phyloP scores from a whole-genome alignment of 768 basidiomycete species.

The Mycena amicta region DNA sequence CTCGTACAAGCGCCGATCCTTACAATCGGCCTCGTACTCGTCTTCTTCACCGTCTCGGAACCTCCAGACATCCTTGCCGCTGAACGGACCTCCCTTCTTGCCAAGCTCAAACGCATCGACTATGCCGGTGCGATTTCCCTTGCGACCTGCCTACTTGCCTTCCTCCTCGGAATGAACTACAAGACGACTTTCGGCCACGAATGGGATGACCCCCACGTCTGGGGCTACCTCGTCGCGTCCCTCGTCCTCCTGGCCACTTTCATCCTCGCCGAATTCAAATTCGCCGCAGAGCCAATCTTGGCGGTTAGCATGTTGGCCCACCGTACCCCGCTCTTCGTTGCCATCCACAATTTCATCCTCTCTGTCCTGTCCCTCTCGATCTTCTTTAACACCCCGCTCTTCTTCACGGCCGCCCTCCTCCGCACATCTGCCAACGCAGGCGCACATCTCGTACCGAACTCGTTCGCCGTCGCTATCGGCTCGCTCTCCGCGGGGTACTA shows the following conservation, averaged over 20 bases:
- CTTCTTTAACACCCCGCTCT: constrained; percentile 70
- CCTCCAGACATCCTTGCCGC: constrained; percentile 14
- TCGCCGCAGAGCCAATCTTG: constrained; percentile 66
- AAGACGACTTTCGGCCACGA: constrained; percentile 10
- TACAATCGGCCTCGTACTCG: constrained; percentile 1
- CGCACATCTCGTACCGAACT: constrained; percentile 69
- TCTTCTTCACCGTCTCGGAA: constrained; percentile 20
- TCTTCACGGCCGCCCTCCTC: constrained; percentile 62
- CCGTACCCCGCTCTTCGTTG: constrained; percentile 51
- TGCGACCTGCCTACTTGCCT: constrained; percentile 47
- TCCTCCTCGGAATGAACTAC: constrained; percentile 29
- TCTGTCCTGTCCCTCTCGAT: constrained; percentile 24
- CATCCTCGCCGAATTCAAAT: constrained; percentile 57
- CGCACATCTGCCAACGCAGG: constrained; percentile 56
- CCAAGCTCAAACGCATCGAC: constrained; percentile 61
- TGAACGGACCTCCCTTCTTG: constrained; percentile 1
- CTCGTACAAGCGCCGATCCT: constrained; percentile 47
- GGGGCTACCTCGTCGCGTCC: constrained; percentile 43
- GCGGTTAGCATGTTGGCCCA: constrained; percentile 45
- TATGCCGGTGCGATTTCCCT: constrained; percentile 63
- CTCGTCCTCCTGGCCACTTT: constrained; percentile 37
- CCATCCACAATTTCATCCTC: constrained; percentile 17
- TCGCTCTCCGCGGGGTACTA: constrained; percentile 68
- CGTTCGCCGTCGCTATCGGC: constrained; percentile 60
- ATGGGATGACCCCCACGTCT: constrained; percentile 54